These are phyloP conservation scores for Suhomyces sp. DNA, from an alignment of 805 yeast species.

Conservation along the genomic window DNA sequence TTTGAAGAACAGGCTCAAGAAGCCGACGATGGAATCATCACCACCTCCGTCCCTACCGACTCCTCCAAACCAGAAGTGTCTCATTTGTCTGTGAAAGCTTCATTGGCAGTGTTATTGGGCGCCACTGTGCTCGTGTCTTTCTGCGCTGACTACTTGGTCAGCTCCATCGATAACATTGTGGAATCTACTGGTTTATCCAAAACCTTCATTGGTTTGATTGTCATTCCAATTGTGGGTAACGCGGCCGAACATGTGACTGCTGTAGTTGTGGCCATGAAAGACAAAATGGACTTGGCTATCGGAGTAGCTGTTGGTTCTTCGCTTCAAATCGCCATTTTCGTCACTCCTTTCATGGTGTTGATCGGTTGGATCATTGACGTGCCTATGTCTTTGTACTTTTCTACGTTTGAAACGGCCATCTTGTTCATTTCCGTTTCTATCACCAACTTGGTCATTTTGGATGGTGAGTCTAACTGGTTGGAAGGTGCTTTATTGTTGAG, in stretches of 20 bases:
- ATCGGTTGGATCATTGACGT: constrained; percentile 90
- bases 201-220: constrained; percentile 90
- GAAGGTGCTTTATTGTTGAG: constrained; percentile 93
- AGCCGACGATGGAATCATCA: constrained; percentile 37
- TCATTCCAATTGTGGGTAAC: constrained; percentile 95
- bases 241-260: constrained; percentile 99
- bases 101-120: constrained; percentile 54
- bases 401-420: constrained; percentile 91
- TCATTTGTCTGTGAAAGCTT: constrained; percentile 50
- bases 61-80: constrained; percentile 17
- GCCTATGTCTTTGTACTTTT: constrained; percentile 90
- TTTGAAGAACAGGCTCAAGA: constrained; percentile 53
- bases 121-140: constrained; percentile 80
- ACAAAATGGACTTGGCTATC: constrained; percentile 95
- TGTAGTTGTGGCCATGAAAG: constrained; percentile 87
- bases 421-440: constrained; percentile 86
- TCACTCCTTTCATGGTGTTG: constrained; percentile 92
- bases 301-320: constrained; percentile 97
- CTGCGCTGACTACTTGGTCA: constrained; percentile 92
- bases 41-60: constrained; percentile 24
- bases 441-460: constrained; percentile 80
- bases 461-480: constrained; percentile 95
- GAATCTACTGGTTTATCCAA: constrained; percentile 81
- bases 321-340: constrained; percentile 90
- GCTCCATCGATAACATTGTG: constrained; percentile 88